These are phyloP conservation scores for Nephelium lappaceum DNA, from an alignment of 345 rosid species.

Conservation along the genomic window DNA sequence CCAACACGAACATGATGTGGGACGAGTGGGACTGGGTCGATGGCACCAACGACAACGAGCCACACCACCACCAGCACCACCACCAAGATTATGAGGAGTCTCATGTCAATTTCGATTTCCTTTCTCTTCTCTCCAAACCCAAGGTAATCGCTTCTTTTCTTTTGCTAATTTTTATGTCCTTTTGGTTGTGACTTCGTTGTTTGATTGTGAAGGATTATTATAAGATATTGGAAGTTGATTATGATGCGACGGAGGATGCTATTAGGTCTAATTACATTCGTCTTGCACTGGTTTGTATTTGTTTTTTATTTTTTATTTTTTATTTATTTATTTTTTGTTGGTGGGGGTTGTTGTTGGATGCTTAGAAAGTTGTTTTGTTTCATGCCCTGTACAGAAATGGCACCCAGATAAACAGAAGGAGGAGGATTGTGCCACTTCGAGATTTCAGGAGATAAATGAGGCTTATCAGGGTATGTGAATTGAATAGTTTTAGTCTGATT, in stretches of 20 bases:
- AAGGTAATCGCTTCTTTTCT: conserved; percentile 43
- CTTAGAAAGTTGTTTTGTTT: not conserved
- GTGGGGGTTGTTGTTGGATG: not conserved
- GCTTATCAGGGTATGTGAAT: conserved; percentile 76
- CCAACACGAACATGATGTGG: conserved; percentile 36
- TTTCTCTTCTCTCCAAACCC: conserved; percentile 63
- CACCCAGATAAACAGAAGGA: conserved; percentile 91
- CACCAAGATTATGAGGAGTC: conserved; percentile 34
- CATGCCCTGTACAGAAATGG: conserved; percentile 66
- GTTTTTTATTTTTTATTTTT: not conserved
- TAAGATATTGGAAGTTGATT: conserved; percentile 76
- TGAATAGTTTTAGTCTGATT: not conserved
- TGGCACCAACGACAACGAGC: not conserved
- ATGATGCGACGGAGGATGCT: conserved; percentile 80
- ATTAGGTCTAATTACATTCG: conserved; percentile 94
- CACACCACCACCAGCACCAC: conserved; percentile 21
- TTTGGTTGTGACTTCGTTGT: conserved; percentile 8
- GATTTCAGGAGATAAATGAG: conserved; percentile 96
- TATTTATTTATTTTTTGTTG: not conserved
- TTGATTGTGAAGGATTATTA: conserved; percentile 71
- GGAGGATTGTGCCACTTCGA: conserved; percentile 61
- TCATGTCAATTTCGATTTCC: conserved; percentile 59
- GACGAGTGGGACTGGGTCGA: conserved; percentile 43
- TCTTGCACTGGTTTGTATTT: conserved; percentile 72
- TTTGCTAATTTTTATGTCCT: not conserved